Conservation (phyloP, 805 yeast genomes). For the Cyberlindnera maclurae region DNA sequence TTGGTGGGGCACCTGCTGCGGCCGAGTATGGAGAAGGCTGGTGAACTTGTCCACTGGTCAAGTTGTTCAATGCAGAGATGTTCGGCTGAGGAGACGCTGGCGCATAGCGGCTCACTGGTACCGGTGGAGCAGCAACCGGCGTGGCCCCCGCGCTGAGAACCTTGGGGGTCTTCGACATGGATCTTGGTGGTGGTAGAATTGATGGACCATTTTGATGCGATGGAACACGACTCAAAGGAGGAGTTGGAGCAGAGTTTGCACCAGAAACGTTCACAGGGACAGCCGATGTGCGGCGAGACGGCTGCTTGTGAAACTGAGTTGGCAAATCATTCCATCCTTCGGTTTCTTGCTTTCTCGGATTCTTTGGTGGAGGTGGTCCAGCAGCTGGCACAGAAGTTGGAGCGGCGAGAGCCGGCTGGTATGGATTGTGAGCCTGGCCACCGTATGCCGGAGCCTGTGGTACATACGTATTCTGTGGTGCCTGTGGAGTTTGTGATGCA, state of each 20-base stretch:
- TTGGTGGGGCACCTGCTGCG: conserved; percentile 17
- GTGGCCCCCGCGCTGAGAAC: conserved; percentile 11
- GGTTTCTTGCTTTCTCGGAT: conserved; percentile 36
- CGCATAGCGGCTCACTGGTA: conserved; percentile 28
- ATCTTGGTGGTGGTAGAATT: conserved; percentile 30
- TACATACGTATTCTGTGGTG: conserved; percentile 7
- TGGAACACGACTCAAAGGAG: conserved; percentile 16
- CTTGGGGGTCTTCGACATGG: conserved; percentile 22
- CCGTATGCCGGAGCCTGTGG: conserved; percentile 12
- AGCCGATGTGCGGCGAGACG: conserved; percentile 37
- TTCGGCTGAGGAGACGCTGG: conserved; percentile 18
- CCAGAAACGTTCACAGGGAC: conserved; percentile 28
- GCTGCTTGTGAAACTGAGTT: conserved; percentile 34
- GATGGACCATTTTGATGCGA: conserved; percentile 23
- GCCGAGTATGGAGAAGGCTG: conserved; percentile 28
- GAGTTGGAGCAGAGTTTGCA: conserved; percentile 13
- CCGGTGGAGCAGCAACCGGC: conserved; percentile 11
- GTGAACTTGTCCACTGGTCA: conserved; percentile 1
- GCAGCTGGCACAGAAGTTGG: conserved; percentile 17
- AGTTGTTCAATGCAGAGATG: conserved; percentile 9
- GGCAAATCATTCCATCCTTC: conserved; percentile 76
- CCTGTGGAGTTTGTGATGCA: conserved; percentile 1
- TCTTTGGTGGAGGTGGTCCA: conserved; percentile 22
- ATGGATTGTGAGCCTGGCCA: conserved; percentile 27
- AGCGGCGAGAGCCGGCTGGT: conserved; percentile 21